These are phyloP conservation scores for Cystobasidium ongulense DNA, from an alignment of 768 basidiomycete species.

Conservation along the genomic window DNA sequence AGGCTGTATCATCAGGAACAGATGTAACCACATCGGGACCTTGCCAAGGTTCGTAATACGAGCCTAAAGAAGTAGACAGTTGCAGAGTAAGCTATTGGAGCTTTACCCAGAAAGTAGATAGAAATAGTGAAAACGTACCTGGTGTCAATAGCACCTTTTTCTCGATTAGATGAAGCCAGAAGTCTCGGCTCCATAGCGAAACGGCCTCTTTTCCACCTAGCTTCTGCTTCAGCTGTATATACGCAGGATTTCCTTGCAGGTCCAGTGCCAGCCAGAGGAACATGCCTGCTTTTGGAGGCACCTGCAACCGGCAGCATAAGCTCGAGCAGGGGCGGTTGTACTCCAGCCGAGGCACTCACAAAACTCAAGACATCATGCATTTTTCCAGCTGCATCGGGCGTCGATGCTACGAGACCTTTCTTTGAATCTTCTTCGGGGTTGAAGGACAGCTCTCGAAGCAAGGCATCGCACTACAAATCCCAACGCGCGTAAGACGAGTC, in stretches of 20 bases:
- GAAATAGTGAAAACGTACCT: neutral
- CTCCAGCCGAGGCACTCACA: neutral
- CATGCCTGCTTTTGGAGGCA: neutral
- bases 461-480: neutral
- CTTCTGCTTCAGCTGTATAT: slow-evolving; percentile 42
- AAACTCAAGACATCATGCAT: neutral
- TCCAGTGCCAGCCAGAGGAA: neutral
- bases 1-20: neutral
- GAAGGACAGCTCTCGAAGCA: neutral
- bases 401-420: neutral
- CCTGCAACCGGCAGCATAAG: neutral
- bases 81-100: neutral
- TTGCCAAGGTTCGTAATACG: slow-evolving; percentile 24
- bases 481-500: neutral
- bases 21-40: neutral
- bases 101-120: no score
- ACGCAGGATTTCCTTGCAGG: neutral
- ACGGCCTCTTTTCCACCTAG: slow-evolving; percentile 46
- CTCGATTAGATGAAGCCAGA: slow-evolving; percentile 11
- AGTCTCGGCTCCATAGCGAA: neutral
- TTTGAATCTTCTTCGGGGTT: neutral
- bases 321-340: neutral
- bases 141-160: slow-evolving; percentile 6
- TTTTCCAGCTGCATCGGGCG: neutral
- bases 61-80: neutral